Evolutionary conservation across 2,329 filamentous ascomycete genomes (phyloP), one percentile per base, ranked within the genome.

Genomic region (Phyllosticta citribraziliensis): DNA sequence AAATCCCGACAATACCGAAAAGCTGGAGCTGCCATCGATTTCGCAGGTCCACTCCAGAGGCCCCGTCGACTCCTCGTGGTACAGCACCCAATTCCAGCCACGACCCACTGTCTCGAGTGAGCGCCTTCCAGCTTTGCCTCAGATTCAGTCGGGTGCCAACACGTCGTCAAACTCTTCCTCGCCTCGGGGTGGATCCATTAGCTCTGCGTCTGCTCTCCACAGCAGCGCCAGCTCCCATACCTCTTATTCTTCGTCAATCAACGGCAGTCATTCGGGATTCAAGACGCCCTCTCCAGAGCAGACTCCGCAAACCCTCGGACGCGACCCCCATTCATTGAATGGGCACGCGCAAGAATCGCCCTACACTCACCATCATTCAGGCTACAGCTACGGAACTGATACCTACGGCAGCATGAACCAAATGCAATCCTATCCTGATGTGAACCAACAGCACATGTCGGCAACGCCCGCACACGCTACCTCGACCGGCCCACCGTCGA

Each of bases 1-100:
- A 55, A 47, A 61, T 30, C 56, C 65, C 62, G 55, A 64, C 73
- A 79, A 84, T 78, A 88, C 85, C 89, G 89, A 84, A 87, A 94
- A 92, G 82, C 90, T 95, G 90, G 90, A 92, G 89, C 86, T 92
- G 76, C 88, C 89, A 79, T 89, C 89, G 79, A 88, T 91, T 73
- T 88, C 88, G 73, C 86, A 89, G 80, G 84, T 89, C 80, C 87
- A 89, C 78, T 84, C 86, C 83, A 87, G 88, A 84, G 87, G 87
- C 80, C 82, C 82, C 73, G 82, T 83, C 76, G 87, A 92, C 77
- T 80, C 80, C 67, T 76, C 79, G 74, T 90, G 85, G 78, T 88
- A 87, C 78, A 86, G 85, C 76, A 79, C 82, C 72, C 82, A 87
- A 77, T 82, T 84, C 72, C 74, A 79, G 66, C 83, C 87, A 74